Evolutionary conservation across 2,329 filamentous ascomycete species (phyloP), one percentile per base, ranked within the genome.

Genomic region (Lasiodiplodia hormozganensis): DNA sequence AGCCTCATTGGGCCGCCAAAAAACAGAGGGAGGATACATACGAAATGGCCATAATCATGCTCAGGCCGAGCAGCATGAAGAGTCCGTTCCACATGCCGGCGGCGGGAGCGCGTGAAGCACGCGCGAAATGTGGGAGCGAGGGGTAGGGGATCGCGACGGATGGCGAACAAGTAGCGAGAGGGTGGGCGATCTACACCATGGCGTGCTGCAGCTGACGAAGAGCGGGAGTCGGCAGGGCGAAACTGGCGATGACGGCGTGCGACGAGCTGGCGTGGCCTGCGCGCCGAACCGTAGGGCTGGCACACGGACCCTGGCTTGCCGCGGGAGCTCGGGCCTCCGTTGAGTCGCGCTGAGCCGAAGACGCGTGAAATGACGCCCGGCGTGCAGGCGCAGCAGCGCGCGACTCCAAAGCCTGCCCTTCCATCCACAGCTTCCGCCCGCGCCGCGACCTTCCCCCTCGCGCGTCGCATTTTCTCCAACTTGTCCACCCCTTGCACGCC

Each of bases 11-110:
- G 52, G 14, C 31, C 11, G 28, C 10, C 16, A 34, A 31, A 28
- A n/a, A 16, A 38, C 23, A 36, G 21, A 36, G n/a, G 51, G 12
- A n/a, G 31, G 12, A 18, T 40, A 57, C 65, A 77, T 86, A 90
- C 87, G 88, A 88, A 76, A 85, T 80, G 70, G 86, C 88, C 88
- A 91, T 91, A 72, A 90, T 84, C 71, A 85, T 82, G 86, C 89
- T 87, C 83, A 90, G 76, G 47, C 84, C 82, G 81, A 90, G 85
- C 83, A 91, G 79, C 76, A 88, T 89, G 73, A 89, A 85, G 56
- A 90, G 82, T 74, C 88, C 88, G 79, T 89, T 87, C 86, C 88
- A 83, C 82, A 84, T 85, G 73, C 12, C 76, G 76, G 67, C 70
- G 71, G 60, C 72, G 69, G 66, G 36, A 21, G 49, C 38, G 36